Evolutionary conservation across 73 alveolate genomes (phyloP), one percentile per base, ranked within the genome.

Genomic region (Breviolum minutum): DNA sequence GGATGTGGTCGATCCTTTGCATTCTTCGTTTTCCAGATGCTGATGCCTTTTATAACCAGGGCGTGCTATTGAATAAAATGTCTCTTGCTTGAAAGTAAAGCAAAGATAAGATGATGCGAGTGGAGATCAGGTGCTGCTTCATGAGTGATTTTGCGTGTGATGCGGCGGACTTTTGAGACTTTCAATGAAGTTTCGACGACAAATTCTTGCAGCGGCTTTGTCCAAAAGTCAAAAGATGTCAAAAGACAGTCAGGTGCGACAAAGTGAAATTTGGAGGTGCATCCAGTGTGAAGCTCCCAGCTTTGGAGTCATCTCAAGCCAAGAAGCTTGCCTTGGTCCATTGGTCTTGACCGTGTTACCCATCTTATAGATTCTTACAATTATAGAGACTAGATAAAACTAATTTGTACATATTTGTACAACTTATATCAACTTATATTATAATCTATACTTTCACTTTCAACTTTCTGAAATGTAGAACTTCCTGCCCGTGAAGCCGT

Each of bases 1-100:
- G 99, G 87, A 94, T 94, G 99, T 94, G 99, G 99, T 94, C 99
- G 63, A 61, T 94, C n/a, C 85, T 94, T 19, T 63, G 82, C 93
- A 94, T 94, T 74, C 93, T 94, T 63, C 99, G 99, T 73, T 80
- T 94, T 30, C 99, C 99, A 13, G 99, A 94, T 16, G 94, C 99
- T 8, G 99, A 94, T 63, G 99, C 94, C 32, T 94, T 60, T 79
- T 94, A 94, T 93, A 94, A 94, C 63, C 99, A 94, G 99, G 99
- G 99, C 6, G 99, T 94, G 71, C 93, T 94, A 3, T 69, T 94
- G 88, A 80, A 79, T 84, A 76, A 94, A 62, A 68, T 80, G 83
- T 62, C 63, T 77, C 29, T 14, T 76, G 85, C 62, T 7, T 76
- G 85, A 40, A 40, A 40, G 54, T 40, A 40, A 40, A 40, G 54